Conservation (phyloP, 345 rosid genomes). For the Brassica nigra region DNA sequence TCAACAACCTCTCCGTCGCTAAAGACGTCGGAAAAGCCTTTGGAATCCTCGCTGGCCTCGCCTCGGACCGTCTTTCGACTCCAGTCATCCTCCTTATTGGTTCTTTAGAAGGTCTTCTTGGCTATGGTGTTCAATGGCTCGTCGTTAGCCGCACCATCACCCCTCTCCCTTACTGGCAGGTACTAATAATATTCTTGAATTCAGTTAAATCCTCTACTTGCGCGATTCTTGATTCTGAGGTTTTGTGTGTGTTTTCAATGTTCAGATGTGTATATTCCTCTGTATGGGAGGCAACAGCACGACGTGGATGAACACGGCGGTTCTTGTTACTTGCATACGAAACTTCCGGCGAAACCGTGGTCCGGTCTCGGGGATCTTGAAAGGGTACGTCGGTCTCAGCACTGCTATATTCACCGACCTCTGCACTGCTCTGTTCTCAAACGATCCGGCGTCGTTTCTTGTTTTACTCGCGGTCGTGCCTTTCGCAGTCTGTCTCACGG, state of each 20-base stretch:
- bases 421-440: slow-evolving; percentile 75
- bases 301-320: slow-evolving; percentile 99
- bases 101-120: slow-evolving; percentile 75
- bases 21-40: slow-evolving; percentile 96
- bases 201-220: neutral
- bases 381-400: slow-evolving; percentile 86
- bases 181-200: slow-evolving; percentile 9
- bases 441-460: slow-evolving; percentile 62
- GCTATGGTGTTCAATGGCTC: slow-evolving; percentile 92
- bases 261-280: slow-evolving; percentile 67
- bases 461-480: slow-evolving; percentile 73
- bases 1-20: slow-evolving; percentile 81
- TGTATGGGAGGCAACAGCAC: slow-evolving; percentile 97
- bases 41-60: slow-evolving; percentile 87
- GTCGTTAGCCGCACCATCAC: slow-evolving; percentile 69
- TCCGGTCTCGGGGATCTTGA: slow-evolving; percentile 87
- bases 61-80: slow-evolving; percentile 79
- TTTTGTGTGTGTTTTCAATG: neutral
- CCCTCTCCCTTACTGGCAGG: slow-evolving; percentile 93
- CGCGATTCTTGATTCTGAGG: neutral
- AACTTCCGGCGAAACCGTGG: slow-evolving; percentile 90
- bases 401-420: slow-evolving; percentile 94
- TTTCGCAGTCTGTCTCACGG: slow-evolving; percentile 72
- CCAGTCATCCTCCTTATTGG: slow-evolving; percentile 44
- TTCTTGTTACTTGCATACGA: slow-evolving; percentile 82